Base-by-base conservation (phyloP, 2,329 filamentous ascomycete genomes). In the Pestalotiopsis sp. region DNA sequence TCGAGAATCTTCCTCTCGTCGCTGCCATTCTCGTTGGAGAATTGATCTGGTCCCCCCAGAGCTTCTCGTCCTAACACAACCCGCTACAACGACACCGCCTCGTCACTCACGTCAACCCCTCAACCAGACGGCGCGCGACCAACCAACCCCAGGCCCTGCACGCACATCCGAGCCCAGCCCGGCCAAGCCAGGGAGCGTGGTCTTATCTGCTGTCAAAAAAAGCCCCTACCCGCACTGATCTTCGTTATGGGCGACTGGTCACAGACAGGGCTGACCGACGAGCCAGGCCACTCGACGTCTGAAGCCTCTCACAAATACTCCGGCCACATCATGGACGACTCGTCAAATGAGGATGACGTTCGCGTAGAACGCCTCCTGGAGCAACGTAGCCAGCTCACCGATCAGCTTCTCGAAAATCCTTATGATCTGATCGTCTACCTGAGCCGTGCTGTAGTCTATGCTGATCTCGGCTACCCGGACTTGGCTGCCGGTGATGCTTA, bases 401-500 rank as follows among this genome's bases (percentile, higher is more conserved):
- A 89, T 17, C 79, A 82, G 0, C 81, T 92, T 20, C 77, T 79
- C 11, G 81, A 81, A 7, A 78, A 81, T 4, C 86, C 89, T 1
- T 91, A 91, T 75, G 89, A 92, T 73, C 78, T 90, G 45, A 83
- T 92, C 67, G 82, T 91, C 7, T 91, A 91, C 72, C 83, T 93
- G 67, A 86, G 91, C 71, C 89, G 95, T 39, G 93, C 93, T 27
- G 82, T 87, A 41, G 84, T 92, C 57, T 90, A 98, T 79, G 87
- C 90, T 17, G 84, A 89, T 60, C 85, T 98, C 61, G 93, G 90
- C 49, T 98, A 97, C 79, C 93, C 94, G 0, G 96, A 99, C 79
- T 88, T 99, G 52, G 94, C 94, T 4, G 91, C 92, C 12, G 93
- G 94, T 41, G 95, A 98, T 83, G 93, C 94, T 4, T 98, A 98